A percentile compares a stretch with the other conserved stretches of the same genome.
Conservation (phyloP, 225 moss, liverwort and hornwort genomes). For the Physcomitrellopsis africana region DNA sequence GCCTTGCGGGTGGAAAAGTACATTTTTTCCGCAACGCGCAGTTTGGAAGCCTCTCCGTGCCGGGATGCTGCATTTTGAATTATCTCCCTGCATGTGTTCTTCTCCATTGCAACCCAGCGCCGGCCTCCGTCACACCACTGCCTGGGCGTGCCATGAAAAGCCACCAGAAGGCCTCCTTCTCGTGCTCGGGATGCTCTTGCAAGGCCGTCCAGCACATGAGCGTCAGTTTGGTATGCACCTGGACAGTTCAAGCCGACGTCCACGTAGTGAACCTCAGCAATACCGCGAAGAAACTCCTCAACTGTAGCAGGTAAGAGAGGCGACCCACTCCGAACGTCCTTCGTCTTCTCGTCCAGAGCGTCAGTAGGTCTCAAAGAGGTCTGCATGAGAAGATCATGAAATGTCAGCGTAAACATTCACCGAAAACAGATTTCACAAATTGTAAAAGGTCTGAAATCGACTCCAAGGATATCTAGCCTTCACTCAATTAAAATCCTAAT, state of each 20-base stretch:
- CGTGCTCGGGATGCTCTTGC: slow-evolving; percentile 60
- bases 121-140: slow-evolving; percentile 75
- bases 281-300: slow-evolving; percentile 63
- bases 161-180: slow-evolving; percentile 58
- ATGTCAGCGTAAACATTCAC: neutral
- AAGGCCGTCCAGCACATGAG: slow-evolving; percentile 72
- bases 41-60: slow-evolving; percentile 58
- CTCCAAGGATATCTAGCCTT: no score
- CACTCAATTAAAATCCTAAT: no score
- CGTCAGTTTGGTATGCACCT: slow-evolving; percentile 88
- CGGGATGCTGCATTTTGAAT: slow-evolving; percentile 58
- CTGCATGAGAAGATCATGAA: slow-evolving; percentile 17
- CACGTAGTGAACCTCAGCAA: slow-evolving; percentile 75
- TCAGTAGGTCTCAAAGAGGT: slow-evolving; percentile 33
- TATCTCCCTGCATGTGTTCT: slow-evolving; percentile 49
- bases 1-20: slow-evolving; percentile 55
- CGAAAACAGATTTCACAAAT: no score
- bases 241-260: slow-evolving; percentile 84
- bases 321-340: slow-evolving; percentile 29
- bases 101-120: slow-evolving; percentile 70
- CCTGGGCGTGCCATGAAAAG: slow-evolving; percentile 82
- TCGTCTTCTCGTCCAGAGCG: slow-evolving; percentile 36
- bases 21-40: slow-evolving; percentile 59
- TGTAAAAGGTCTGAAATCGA: no score
- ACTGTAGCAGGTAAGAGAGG: slow-evolving; percentile 57